Evolutionary conservation across 2,329 filamentous ascomycete species (phyloP), one percentile per base, ranked within the genome.

Genomic region (Botrytis sinoallii): DNA sequence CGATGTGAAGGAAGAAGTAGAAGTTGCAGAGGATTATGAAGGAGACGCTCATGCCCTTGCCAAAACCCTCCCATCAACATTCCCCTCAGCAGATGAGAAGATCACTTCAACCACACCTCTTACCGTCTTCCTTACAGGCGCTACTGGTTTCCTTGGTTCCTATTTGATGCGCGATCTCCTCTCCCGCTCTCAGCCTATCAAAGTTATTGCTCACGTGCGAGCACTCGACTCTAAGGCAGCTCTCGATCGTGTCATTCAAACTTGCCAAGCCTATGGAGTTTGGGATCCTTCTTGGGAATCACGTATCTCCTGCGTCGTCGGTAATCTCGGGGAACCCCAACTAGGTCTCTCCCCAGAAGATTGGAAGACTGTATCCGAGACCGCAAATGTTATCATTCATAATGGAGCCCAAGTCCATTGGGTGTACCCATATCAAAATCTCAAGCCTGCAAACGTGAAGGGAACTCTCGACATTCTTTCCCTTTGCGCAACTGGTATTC

Each of bases 61-160:
- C 22, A 81, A 82, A 22, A 82, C 75, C n/a, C 79, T 85, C 7
- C 81, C 81, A n/a, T 75, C 79, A 35, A 82, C 80, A 74, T 85
- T 82, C 71, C 82, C 82, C 75, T 79, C 79, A 1, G 81, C 81
- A 9, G 77, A 81, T 65, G 65, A 79, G 38, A 74, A 77, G n/a
- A 78, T 82, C 40, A 75, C 77, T 4, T 63, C 79, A 22, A 77
- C 81, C 20, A 78, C 82, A 75, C 75, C 82, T 73, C 74, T 85
- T 48, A 94, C 91, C 0, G 86, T 96, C 18, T 92, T 98, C 82
- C 84, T 98, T 8, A 98, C 95, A 4, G 94, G 95, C 61, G 94
- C 93, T 6, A 98, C 95, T 8, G 95, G 95, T 3, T 98, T 98
- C 85, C 83, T 98, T 32, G 95, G 95, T 42, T 88, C 93, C 0